Percentiles rank a stretch among this genome's conserved stretches.
Conservation (phyloP, 2,329 filamentous ascomycete species). For the Talaromyces sp. region DNA sequence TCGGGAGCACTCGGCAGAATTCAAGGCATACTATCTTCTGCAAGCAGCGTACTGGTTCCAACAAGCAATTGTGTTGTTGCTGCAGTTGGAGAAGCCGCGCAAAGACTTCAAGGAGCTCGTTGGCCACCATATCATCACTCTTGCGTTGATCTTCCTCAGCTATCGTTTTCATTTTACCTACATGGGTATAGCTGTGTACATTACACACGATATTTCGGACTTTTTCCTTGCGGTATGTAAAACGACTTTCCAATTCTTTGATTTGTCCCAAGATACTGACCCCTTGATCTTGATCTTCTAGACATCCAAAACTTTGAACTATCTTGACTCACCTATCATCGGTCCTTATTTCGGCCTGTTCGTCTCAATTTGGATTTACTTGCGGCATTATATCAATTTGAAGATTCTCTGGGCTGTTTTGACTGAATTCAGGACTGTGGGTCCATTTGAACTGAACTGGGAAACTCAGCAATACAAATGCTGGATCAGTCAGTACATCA, state of each 20-base stretch:
- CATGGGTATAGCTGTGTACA: conserved; percentile 88
- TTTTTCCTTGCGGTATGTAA: conserved; percentile 82
- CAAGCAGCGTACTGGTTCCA: conserved; percentile 94
- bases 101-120: conserved; percentile 96
- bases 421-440: conserved; percentile 45
- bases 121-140: conserved; percentile 82
- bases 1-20: conserved; percentile 67
- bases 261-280: neutral
- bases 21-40: conserved; percentile 96
- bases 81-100: conserved; percentile 85
- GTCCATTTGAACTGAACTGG: conserved; percentile 46
- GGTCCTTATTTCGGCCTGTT: conserved; percentile 80
- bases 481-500: conserved; percentile 46
- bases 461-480: conserved; percentile 47
- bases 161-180: conserved; percentile 97
- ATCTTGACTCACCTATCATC: conserved; percentile 74
- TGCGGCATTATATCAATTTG: conserved; percentile 66
- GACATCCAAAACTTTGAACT: conserved; percentile 90
- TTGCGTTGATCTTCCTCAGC: conserved; percentile 75
- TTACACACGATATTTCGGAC: conserved; percentile 89
- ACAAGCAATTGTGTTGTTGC: conserved; percentile 79
- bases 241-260: conserved; percentile 8
- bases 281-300: conserved; percentile 33
- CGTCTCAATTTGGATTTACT: conserved; percentile 79
- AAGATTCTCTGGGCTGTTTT: conserved; percentile 44